A percentile compares a stretch with the other conserved stretches of the same genome.
phyloP scores from a whole-genome alignment of 345 rosid species.

The Ceriops decandra region DNA sequence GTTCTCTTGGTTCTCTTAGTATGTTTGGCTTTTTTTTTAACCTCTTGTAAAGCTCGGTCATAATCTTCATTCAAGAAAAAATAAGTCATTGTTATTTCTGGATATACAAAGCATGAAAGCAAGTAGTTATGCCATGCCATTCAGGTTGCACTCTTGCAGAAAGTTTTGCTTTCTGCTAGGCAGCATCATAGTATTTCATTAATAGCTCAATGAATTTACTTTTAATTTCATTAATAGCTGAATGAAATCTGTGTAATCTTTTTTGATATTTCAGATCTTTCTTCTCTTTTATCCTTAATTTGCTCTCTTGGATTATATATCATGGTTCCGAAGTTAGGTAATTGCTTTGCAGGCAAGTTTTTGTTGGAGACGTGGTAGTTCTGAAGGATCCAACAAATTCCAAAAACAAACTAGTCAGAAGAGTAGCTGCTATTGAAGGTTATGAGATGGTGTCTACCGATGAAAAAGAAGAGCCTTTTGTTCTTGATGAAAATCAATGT shows the following conservation, averaged over 20 bases:
- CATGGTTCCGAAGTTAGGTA: conserved; percentile 5
- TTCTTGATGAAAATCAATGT: conserved; percentile 72
- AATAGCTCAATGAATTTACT: background rate
- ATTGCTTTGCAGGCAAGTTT: conserved; percentile 46
- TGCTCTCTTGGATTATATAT: background rate
- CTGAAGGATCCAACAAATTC: conserved; percentile 70
- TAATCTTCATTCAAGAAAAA: too few species aligned
- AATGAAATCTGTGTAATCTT: too few species aligned
- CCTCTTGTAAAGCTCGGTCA: too few species aligned
- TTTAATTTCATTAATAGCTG: too few species aligned
- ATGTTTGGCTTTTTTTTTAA: too few species aligned
- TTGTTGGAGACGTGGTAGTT: conserved; percentile 91
- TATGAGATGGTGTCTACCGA: conserved; percentile 78
- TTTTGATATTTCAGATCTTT: too few species aligned
- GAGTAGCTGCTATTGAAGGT: conserved; percentile 85
- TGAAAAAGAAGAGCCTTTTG: conserved; percentile 78
- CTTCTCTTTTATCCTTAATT: background rate
- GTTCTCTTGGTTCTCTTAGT: too few species aligned
- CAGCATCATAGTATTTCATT: background rate
- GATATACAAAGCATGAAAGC: too few species aligned
- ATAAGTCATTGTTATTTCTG: too few species aligned
- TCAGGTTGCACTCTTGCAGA: background rate
- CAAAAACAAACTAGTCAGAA: conserved; percentile 60
- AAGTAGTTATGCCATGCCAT: too few species aligned
- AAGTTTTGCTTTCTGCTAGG: background rate